These are phyloP conservation scores for Ophioceras dolichostomum DNA, from an alignment of 2,329 filamentous ascomycete species.

Conservation along the genomic window DNA sequence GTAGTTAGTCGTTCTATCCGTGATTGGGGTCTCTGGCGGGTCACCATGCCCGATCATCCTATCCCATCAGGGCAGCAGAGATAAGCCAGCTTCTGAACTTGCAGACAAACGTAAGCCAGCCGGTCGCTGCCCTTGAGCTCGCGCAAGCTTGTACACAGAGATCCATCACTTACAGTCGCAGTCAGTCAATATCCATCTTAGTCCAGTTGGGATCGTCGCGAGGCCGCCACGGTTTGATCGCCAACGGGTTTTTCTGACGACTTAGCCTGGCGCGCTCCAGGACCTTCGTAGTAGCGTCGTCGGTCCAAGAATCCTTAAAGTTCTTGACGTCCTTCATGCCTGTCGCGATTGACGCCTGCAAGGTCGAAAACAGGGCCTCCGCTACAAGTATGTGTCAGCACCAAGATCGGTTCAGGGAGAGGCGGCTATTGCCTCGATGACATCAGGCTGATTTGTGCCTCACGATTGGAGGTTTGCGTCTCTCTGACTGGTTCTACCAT, in stretches of 20 bases:
- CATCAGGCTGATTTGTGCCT: too few species aligned
- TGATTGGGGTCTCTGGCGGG: too few species aligned
- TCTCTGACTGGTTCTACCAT: slow-evolving; percentile 29
- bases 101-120: too few species aligned
- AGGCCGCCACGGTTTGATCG: slow-evolving; percentile 46
- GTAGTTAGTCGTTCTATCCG: too few species aligned
- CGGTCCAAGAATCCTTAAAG: slow-evolving; percentile 33
- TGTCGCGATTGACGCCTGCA: slow-evolving; percentile 32
- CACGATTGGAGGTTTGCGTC: not conserved
- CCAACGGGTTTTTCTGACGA: slow-evolving; percentile 38
- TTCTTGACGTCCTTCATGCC: slow-evolving; percentile 38
- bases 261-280: slow-evolving; percentile 41
- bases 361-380: slow-evolving; percentile 31
- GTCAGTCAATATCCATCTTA: slow-evolving; percentile 6
- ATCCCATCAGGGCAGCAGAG: too few species aligned
- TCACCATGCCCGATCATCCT: too few species aligned
- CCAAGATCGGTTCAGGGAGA: too few species aligned
- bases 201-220: slow-evolving; percentile 50
- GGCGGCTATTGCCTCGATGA: too few species aligned
- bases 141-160: too few species aligned
- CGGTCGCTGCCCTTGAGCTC: too few species aligned
- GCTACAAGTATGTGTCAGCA: slow-evolving; percentile 24
- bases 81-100: too few species aligned
- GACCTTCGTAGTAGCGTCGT: slow-evolving; percentile 33
- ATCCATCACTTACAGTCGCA: too few species aligned